phyloP scores from a whole-genome alignment of 75 land plant genomes.

The Picea sitchensis region DNA sequence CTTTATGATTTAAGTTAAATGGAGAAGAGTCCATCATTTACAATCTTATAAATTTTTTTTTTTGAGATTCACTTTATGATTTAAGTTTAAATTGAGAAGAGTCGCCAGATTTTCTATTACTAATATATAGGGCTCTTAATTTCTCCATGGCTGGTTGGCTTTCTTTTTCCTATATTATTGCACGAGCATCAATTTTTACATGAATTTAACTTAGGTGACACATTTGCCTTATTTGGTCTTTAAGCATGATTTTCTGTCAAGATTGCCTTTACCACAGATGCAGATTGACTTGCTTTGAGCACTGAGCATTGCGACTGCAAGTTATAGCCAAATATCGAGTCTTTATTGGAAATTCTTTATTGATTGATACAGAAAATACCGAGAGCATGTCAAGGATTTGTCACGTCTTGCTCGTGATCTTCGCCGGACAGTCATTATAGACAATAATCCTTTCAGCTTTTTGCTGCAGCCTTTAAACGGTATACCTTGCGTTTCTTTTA shows the following conservation, averaged over 20 bases:
- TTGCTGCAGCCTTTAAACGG: slow-evolving; percentile 85
- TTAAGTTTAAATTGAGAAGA: too few relatives aligned
- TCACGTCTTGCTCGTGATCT: slow-evolving; percentile 59
- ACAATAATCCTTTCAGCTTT: slow-evolving; percentile 91
- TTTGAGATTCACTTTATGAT: too few relatives aligned
- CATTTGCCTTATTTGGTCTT: neutral
- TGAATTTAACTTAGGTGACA: too few relatives aligned
- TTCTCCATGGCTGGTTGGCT: too few relatives aligned
- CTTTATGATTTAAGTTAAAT: too few relatives aligned
- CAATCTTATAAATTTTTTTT: too few relatives aligned
- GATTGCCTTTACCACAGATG: neutral
- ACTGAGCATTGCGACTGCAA: neutral
- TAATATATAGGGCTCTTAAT: too few relatives aligned
- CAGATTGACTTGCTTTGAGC: neutral
- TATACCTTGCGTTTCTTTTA: slow-evolving; percentile 83
- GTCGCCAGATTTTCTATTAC: too few relatives aligned
- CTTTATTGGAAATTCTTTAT: neutral
- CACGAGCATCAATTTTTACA: too few relatives aligned
- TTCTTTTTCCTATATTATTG: too few relatives aligned
- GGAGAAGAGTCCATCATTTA: too few relatives aligned
- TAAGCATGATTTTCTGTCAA: neutral
- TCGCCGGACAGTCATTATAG: slow-evolving; percentile 72
- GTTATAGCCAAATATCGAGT: neutral
- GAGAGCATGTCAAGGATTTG: slow-evolving; percentile 89
- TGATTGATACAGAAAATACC: slow-evolving; percentile 43